Base-by-base conservation (phyloP, 257 asterid genomes). In the Catharanthus roseus region DNA sequence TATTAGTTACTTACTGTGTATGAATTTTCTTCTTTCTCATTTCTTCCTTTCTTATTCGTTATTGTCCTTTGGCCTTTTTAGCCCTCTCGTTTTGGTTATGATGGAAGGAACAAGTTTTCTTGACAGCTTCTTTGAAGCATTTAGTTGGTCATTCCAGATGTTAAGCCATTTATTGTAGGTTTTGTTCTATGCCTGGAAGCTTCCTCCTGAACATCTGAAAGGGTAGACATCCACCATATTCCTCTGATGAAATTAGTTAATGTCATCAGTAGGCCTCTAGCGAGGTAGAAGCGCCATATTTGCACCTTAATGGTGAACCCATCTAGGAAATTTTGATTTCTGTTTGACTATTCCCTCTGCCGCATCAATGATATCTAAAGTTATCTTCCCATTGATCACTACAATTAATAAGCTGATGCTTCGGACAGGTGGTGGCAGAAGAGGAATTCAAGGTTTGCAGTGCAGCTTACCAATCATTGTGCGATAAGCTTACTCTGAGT, bases 391-490 rank as follows among this genome's bases (percentile, higher is more conserved):
- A 24, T 36, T 23, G 15, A 34, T 15, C 42, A 18, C 29, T 19
- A 26, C 19, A 55, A 39, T n/a, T 71, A 58, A 77, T 28, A 58
- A 42, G 70, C 54, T 57, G 26, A 71, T 55, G 56, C 4, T 67
- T 7, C 71, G 19, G 74, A 68, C 87, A 95, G 99, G 91, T 69
- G 4, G 84, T 72, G 36, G 96, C 99, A 2, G 97, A 89, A 83
- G 95, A 91, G 86, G 89, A 95, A 76, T 95, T 91, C 90, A 95
- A 95, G 91, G 87, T 47, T 13, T 95, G 99, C 85, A 85, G 96
- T 67, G 91, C 97, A 10, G 97, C 97, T 16, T 95, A 89, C 79
- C 90, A 91, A 79, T 91, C 93, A 54, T 75, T 95, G 67, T 89
- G 96, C 6, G 86, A 90, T 77, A 82, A 85, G 57, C 78, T 92